Base-by-base conservation (phyloP, 306 rosid genomes). In the Morella rubra region DNA sequence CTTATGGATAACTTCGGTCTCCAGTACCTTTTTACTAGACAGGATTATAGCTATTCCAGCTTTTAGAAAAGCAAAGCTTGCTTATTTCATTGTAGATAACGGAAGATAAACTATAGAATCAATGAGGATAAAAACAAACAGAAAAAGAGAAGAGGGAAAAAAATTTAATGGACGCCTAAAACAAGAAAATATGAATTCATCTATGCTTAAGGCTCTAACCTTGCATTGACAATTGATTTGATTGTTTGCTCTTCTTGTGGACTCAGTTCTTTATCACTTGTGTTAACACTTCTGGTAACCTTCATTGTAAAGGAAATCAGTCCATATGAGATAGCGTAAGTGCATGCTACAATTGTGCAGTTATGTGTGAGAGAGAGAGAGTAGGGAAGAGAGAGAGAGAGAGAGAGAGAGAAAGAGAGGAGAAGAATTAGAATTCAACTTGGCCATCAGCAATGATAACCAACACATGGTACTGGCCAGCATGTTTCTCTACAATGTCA, bases 361-460 rank as follows among this genome's bases (percentile, higher is more conserved):
- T 27, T 32, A 32, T 32, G 37, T 3, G 40, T 5, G 11, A 49
- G 50, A 76, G 78, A 55, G 74, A 51, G 55, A 22, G 50, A 76
- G 78, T n/a, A n/a, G n/a, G n/a, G n/a, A n/a, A n/a, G 11, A 49
- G 50, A 76, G 78, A 55, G 74, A 51, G 55, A 22, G 50, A 76
- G 11, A 49, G 50, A 76, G 78, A 55, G 74, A 51, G 55, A 22
- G 50, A 76, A 76, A 55, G 77, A 51, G 47, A 22, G 12, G 5
- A 14, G 13, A 7, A 55, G 45, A 49, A 27, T 9, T 24, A 41
- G 45, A 78, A 55, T 44, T 62, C 32, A 80, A 94, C 97, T 92
- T 94, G 97, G 27, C 98, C 97, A 74, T 94, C 97, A 20, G 96
- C 95, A 82, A 94, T 55, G 61, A 94, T 87, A 73, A 94, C 90